phyloP scores from a whole-genome alignment of 2,329 filamentous ascomycete genomes.

The Clonostachys rhizophaga region DNA sequence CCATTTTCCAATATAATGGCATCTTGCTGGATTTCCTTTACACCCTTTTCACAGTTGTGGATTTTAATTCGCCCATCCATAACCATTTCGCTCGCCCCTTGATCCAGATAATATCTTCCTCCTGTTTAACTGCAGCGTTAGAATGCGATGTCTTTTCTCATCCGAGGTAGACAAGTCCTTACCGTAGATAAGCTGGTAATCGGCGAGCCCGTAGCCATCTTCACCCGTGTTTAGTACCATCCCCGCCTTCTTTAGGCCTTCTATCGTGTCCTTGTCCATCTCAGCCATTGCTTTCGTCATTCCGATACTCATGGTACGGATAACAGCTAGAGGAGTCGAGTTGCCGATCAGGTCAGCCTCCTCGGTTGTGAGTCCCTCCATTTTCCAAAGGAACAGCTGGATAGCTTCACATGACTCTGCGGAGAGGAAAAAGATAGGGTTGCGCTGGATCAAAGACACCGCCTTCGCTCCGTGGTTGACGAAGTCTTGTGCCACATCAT shows the following conservation, averaged over 20 bases:
- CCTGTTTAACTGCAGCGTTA: constrained; percentile 5
- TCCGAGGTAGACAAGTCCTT: too few relatives aligned
- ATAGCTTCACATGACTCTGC: constrained; percentile 29
- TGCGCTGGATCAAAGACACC: constrained; percentile 49
- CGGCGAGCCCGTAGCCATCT: constrained; percentile 44
- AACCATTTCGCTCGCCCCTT: constrained; percentile 30
- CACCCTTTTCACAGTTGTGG: constrained; percentile 16
- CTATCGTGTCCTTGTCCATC: constrained; percentile 33
- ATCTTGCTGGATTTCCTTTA: constrained; percentile 18
- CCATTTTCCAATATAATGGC: constrained; percentile 21
- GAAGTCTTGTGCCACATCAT: constrained; percentile 45
- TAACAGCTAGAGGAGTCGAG: constrained; percentile 37
- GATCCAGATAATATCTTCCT: constrained; percentile 36
- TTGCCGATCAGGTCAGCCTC: constrained; percentile 44
- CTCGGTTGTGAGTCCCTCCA: constrained; percentile 37
- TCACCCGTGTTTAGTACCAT: constrained; percentile 52
- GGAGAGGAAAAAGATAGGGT: constrained; percentile 31
- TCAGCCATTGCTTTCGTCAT: constrained; percentile 32
- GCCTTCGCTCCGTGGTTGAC: constrained; percentile 35
- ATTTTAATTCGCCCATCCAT: constrained; percentile 33
- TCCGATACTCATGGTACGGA: constrained; percentile 34
- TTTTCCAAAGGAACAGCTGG: constrained; percentile 27
- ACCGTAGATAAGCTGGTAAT: constrained; percentile 39
- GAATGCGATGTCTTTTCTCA: too few relatives aligned
- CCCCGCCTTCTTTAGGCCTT: constrained; percentile 42